These are phyloP conservation scores for Panicum hallii DNA, from an alignment of 202 grass and related monocot genomes.

Conservation along the genomic window DNA sequence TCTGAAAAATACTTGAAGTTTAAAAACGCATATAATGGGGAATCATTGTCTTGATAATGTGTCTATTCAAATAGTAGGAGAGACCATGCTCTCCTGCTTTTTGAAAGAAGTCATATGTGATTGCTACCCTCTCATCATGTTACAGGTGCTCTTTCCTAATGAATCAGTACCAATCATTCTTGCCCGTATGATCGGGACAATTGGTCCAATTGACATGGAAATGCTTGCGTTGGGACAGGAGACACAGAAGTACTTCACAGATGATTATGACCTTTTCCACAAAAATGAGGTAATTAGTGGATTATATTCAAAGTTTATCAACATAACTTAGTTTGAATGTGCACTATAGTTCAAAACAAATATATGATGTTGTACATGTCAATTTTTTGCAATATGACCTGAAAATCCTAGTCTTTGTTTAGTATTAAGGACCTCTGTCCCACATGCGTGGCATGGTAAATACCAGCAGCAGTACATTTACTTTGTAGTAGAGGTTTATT, in stretches of 20 bases:
- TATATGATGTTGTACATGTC: background rate
- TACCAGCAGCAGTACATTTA: constrained; percentile 19
- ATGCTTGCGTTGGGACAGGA: constrained; percentile 91
- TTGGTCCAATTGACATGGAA: constrained; percentile 90
- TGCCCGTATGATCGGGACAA: constrained; percentile 89
- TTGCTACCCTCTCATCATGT: constrained; percentile 9
- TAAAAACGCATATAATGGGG: constrained; percentile 29
- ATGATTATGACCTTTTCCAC: constrained; percentile 84
- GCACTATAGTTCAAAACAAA: background rate
- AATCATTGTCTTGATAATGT: constrained; percentile 13
- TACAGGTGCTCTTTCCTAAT: constrained; percentile 97
- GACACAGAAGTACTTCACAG: constrained; percentile 87
- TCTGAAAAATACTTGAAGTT: constrained; percentile 28
- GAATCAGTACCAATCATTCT: constrained; percentile 90
- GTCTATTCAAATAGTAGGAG: background rate
- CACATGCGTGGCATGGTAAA: constrained; percentile 31
- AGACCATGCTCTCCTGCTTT: constrained; percentile 24
- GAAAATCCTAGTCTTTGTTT: background rate
- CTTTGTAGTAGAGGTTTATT: constrained; percentile 22
- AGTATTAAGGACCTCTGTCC: background rate
- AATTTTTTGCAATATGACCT: constrained; percentile 22
- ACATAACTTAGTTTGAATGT: background rate
- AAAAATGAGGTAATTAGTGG: constrained; percentile 73
- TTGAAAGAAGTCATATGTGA: constrained; percentile 23
- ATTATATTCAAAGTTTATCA: background rate